These are phyloP conservation scores for Ilex paraguariensis DNA, from an alignment of 305 asterid species.

Conservation along the genomic window DNA sequence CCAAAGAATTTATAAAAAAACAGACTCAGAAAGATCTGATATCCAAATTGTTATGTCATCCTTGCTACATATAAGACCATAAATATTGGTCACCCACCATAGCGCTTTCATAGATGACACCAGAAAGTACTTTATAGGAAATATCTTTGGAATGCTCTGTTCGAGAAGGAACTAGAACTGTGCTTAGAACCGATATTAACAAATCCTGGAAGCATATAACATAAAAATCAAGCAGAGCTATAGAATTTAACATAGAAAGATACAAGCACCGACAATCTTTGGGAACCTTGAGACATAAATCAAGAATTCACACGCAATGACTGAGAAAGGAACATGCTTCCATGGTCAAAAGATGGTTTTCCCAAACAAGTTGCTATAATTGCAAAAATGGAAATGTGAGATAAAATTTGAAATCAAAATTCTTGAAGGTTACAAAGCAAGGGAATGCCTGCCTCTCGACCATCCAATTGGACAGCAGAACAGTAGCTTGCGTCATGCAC, in stretches of 20 bases:
- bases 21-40: conserved; percentile 5
- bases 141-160: conserved; percentile 31
- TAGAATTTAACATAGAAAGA: no score
- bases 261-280: neutral
- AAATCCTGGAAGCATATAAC: conserved; percentile 48
- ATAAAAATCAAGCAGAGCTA: neutral
- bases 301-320: neutral
- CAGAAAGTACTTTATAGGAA: conserved; percentile 43
- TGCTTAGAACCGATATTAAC: conserved; percentile 44
- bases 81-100: conserved; percentile 42
- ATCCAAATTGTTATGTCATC: neutral
- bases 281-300: neutral
- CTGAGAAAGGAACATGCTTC: neutral
- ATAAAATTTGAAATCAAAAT: conserved; percentile 2
- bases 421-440: conserved; percentile 8
- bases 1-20: conserved; percentile 15
- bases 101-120: conserved; percentile 56
- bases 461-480: conserved; percentile 63
- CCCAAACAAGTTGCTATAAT: neutral
- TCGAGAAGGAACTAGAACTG: conserved; percentile 56
- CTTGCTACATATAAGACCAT: neutral
- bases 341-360: neutral
- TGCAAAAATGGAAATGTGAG: neutral
- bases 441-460: conserved; percentile 59
- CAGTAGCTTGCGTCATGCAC: conserved; percentile 80